Base-by-base conservation (phyloP, 2,329 filamentous ascomycete genomes). In the Arthroderma uncinatum region DNA sequence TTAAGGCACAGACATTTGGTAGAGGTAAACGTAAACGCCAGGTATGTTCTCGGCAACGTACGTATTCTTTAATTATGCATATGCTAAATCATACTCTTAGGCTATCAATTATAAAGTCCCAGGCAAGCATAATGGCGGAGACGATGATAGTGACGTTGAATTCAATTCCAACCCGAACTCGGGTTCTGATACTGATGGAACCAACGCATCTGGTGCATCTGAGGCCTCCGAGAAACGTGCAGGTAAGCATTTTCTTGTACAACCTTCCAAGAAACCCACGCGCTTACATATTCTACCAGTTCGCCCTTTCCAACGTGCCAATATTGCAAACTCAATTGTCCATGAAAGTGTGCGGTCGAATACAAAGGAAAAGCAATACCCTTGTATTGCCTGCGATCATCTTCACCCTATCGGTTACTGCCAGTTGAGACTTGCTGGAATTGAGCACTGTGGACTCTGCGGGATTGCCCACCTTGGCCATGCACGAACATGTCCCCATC, bases 21-120 rank as follows among this genome's bases (percentile, higher is more conserved):
- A 83, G 93, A 59, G 93, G 93, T 39, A 88, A 89, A 62, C 82
- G 93, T 63, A 83, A 84, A 62, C 82, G 86, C 60, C 74, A 76
- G 62, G 78, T 81, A 71, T 71, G 76, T 58, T 62, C 66, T 59
- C 69, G 69, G 40, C 53, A 60, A 5, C 8, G 3, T 57, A 56
- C 2, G 37, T 34, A 57, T 50, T 19, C n/a, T 2, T 30, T 4
- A 50, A 28, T 4, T n/a, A 1, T 25, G 2, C 6, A 39, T 54
- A 2, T 9, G 36, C 52, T 54, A 54, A 54, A 7, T 7, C 8
- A 12, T 12, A 4, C 16, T 28, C 23, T 54, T 39, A 54, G 52
- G 28, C 52, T 14, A 40, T 54, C 52, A 57, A 59, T 16, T 60
- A 63, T 23, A 59, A 59, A 44, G 59, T 62, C 19, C 55, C 50